Evolutionary conservation across 352 stramenopile genomes (phyloP), one percentile per base, ranked within the genome.

Genomic region (Phytophthora melonis): DNA sequence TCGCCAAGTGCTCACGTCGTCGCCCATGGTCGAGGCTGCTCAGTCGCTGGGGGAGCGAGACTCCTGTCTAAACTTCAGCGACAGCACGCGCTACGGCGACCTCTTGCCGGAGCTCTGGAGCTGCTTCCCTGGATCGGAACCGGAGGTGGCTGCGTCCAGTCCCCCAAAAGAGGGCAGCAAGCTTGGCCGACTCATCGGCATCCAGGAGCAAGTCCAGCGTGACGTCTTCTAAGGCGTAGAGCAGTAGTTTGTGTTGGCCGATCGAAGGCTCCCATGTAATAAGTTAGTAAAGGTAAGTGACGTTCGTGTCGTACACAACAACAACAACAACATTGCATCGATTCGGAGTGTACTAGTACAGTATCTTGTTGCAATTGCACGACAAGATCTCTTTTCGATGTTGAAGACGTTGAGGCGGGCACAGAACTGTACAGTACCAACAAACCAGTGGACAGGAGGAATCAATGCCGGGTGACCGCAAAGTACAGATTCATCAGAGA

Each of bases 51-150:
- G 79, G 1, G 65, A 81, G 1, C 73, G 78, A 23, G 65, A 85
- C 13, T 67, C 72, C 7, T 86, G 81, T 25, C 34, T 94, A n/a
- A 83, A 69, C 30, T 82, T 89, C 21, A 77, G 61, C 9, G 84
- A 94, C 61, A 64, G 83, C 32, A 72, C 57, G 1, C 32, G 57
- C 1, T 87, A 88, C 63, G 81, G 85, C 10, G 67, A 81, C 3
- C 76, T 84, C 30, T 71, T 94, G 25, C 87, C 87, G 0, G 82
- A 90, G 45, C 59, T 94, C 3, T 92, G 85, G 87, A 81, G 76
- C 53, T 80, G 76, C 4, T 91, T 94, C 49, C 77, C 85, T 5
- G 75, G 80, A 32, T 80, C 72, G 2, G 72, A 81, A 25, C 19
- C 39, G 1, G 70, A 73, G 58, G 19, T 58, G 13, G 49, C 32